These are phyloP conservation scores for Exophiala lecanii-corni DNA, from an alignment of 2,329 filamentous ascomycete genomes.

Conservation along the genomic window DNA sequence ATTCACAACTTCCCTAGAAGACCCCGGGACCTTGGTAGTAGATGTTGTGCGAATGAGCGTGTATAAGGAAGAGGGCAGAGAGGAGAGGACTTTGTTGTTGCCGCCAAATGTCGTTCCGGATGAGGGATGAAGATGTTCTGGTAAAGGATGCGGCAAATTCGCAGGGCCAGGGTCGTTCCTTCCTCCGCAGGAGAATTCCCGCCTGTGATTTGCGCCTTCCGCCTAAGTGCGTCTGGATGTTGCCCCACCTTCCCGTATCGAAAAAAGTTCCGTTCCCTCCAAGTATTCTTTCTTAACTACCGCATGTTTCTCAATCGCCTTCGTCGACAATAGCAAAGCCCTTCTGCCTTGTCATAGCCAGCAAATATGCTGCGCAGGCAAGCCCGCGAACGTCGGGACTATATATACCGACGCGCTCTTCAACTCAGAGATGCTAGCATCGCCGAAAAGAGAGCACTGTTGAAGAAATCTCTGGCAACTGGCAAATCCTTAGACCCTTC, in stretches of 20 bases:
- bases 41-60: no score
- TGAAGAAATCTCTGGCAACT: conserved; percentile 80
- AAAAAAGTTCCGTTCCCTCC: no score
- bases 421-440: conserved; percentile 88
- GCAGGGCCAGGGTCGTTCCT: not conserved
- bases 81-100: no score
- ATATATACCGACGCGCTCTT: conserved; percentile 85
- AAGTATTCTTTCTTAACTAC: no score
- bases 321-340: no score
- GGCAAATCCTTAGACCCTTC: conserved; percentile 78
- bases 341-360: not conserved
- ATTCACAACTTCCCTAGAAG: no score
- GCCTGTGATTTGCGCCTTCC: not conserved
- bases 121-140: not conserved
- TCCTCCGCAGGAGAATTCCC: not conserved
- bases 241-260: not conserved
- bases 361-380: conserved; percentile 53
- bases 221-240: not conserved
- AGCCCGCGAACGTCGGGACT: conserved; percentile 74
- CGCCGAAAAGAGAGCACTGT: conserved; percentile 80
- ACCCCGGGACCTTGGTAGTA: no score
- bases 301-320: no score
- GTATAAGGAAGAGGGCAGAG: no score
- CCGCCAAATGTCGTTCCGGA: no score
- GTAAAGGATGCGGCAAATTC: not conserved